Percentiles rank a stretch among this genome's conserved stretches.
Evolutionary conservation across 371 early-diverging fungal genomes (phyloP).

Genomic region (Lichtheimia ornata): DNA sequence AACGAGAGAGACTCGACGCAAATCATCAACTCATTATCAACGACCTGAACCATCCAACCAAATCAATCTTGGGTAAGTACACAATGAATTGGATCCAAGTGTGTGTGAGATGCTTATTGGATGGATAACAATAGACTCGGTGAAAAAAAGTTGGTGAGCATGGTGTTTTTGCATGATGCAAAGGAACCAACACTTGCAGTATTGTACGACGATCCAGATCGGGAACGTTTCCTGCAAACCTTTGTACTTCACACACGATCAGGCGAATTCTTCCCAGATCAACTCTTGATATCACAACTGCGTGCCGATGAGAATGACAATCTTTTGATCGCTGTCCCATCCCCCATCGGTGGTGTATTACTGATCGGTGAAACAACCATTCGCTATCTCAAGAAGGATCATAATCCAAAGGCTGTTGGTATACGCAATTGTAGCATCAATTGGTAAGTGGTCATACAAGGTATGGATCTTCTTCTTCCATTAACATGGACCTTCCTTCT

Average conservation of each 20-base stretch:
- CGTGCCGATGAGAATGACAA: conserved; percentile 49
- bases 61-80: conserved; percentile 17
- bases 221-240: conserved; percentile 38
- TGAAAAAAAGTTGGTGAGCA: conserved; percentile 69
- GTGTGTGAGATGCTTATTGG: background rate
- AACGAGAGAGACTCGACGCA: conserved; percentile 31
- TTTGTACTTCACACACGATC: conserved; percentile 3
- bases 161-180: conserved; percentile 65
- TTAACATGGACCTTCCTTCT: background rate
- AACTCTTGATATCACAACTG: conserved; percentile 52
- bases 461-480: background rate
- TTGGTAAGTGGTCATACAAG: conserved; percentile 21
- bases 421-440: conserved; percentile 56
- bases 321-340: conserved; percentile 61
- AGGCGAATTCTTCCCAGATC: conserved; percentile 34
- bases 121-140: conserved; percentile 50
- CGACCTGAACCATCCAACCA: conserved; percentile 9
- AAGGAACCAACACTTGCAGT: conserved; percentile 66
- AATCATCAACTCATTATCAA: conserved; percentile 1
- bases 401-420: conserved; percentile 52
- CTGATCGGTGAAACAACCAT: conserved; percentile 71
- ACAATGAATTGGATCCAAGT: background rate
- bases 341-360: conserved; percentile 67
- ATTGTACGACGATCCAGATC: conserved; percentile 72
- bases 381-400: conserved; percentile 55